phyloP scores from a whole-genome alignment of 805 yeast genomes.

The Grigorovia humatica region DNA sequence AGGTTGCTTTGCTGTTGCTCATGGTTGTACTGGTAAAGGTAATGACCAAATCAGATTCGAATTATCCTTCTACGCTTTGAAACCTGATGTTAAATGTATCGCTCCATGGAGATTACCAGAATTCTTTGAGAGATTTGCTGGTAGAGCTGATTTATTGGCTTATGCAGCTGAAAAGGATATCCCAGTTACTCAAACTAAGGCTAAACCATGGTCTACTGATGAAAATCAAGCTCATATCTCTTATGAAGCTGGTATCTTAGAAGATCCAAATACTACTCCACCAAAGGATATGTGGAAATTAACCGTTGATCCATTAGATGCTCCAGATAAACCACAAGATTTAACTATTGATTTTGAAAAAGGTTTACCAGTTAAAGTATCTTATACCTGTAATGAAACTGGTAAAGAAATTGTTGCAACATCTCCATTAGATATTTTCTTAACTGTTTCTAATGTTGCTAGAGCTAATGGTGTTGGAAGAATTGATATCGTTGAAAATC shows the following conservation, averaged over 20 bases:
- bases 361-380: constrained; percentile 81
- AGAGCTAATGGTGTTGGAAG: constrained; percentile 99
- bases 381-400: constrained; percentile 49
- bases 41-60: constrained; percentile 99
- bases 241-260: constrained; percentile 98
- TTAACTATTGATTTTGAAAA: constrained; percentile 70
- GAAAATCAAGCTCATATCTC: constrained; percentile 99
- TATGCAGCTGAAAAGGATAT: constrained; percentile 88
- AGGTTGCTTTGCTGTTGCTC: constrained; percentile 97
- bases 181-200: constrained; percentile 93
- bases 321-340: constrained; percentile 89
- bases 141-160: constrained; percentile 91
- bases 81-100: constrained; percentile 92
- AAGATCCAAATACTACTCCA: constrained; percentile 97
- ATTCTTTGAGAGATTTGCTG: constrained; percentile 92
- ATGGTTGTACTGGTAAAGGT: constrained; percentile 99
- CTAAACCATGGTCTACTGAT: constrained; percentile 99
- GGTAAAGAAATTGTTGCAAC: constrained; percentile 57
- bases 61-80: constrained; percentile 90
- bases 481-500: constrained; percentile 97
- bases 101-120: constrained; percentile 99
- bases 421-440: constrained; percentile 84
- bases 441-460: constrained; percentile 87
- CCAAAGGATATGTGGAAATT: constrained; percentile 99
- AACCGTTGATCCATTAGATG: constrained; percentile 90